A percentile compares a stretch with the other conserved stretches of the same genome.
phyloP scores from a whole-genome alignment of 2,329 filamentous ascomycete species.

The Annulohypoxylon truncatum region DNA sequence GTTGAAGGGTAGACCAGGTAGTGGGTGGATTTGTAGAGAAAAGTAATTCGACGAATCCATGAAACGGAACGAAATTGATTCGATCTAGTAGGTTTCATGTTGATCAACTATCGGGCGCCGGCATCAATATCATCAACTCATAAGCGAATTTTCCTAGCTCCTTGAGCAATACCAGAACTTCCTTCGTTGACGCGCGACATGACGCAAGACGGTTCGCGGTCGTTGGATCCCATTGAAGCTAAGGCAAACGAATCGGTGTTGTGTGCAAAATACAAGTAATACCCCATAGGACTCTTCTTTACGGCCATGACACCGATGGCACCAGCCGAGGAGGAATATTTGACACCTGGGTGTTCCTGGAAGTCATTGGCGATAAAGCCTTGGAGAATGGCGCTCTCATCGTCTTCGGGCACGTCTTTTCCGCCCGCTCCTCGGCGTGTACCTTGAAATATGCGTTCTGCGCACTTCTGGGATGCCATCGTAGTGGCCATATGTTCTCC shows the following conservation, averaged over 20 bases:
- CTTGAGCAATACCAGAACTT: slow-evolving; percentile 63
- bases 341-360: slow-evolving; percentile 89
- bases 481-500: slow-evolving; percentile 98
- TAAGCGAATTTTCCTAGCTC: slow-evolving; percentile 62
- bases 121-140: slow-evolving; percentile 16
- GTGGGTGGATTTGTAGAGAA: background rate
- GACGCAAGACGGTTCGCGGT: slow-evolving; percentile 79
- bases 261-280: slow-evolving; percentile 92
- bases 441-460: slow-evolving; percentile 82
- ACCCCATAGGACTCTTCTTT: slow-evolving; percentile 81
- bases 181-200: slow-evolving; percentile 80
- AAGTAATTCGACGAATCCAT: background rate
- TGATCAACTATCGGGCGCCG: background rate
- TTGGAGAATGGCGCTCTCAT: slow-evolving; percentile 80
- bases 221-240: slow-evolving; percentile 86
- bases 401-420: slow-evolving; percentile 71
- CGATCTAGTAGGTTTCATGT: background rate
- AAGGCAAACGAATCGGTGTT: slow-evolving; percentile 92
- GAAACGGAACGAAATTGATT: background rate
- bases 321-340: slow-evolving; percentile 80
- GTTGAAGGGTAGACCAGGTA: background rate
- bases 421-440: slow-evolving; percentile 71
- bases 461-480: slow-evolving; percentile 87
- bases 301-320: slow-evolving; percentile 92
- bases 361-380: slow-evolving; percentile 90